phyloP scores from a whole-genome alignment of 768 basidiomycete species.

The Leccinum variicolor region DNA sequence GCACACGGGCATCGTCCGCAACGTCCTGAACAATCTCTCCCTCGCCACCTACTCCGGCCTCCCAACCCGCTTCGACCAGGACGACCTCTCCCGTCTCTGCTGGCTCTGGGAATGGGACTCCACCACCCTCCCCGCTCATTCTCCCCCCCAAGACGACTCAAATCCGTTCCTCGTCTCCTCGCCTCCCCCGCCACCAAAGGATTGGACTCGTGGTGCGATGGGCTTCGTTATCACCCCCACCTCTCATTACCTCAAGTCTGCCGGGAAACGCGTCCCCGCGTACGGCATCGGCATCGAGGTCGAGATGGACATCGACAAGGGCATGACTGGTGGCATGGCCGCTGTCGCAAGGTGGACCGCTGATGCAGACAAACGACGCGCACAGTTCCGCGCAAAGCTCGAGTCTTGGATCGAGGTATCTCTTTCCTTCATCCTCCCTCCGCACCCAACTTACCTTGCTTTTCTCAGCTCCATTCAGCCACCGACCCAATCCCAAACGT shows the following conservation, averaged over 20 bases:
- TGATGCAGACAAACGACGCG: constrained; percentile 56
- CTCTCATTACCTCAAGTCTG: constrained; percentile 66
- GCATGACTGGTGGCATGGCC: constrained; percentile 80
- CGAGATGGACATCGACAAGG: constrained; percentile 80
- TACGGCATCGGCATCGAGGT: constrained; percentile 89
- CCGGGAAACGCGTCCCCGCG: constrained; percentile 66
- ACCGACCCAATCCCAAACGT: constrained; percentile 47
- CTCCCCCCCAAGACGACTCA: constrained; percentile 46
- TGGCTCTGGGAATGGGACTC: constrained; percentile 92
- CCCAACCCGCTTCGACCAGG: constrained; percentile 56
- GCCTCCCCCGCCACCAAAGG: constrained; percentile 40
- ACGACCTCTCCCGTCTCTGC: constrained; percentile 72
- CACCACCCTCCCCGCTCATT: constrained; percentile 33
- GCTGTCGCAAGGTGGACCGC: constrained; percentile 88
- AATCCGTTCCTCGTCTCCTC: constrained; percentile 67
- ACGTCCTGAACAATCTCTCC: constrained; percentile 76
- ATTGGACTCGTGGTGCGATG: constrained; percentile 81
- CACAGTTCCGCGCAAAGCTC: constrained; percentile 57
- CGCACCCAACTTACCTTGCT: constrained; percentile 8
- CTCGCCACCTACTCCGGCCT: constrained; percentile 67
- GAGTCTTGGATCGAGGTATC: constrained; percentile 60
- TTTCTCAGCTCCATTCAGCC: constrained; percentile 49
- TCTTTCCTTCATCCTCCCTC: not conserved
- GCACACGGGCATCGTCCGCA: constrained; percentile 72
- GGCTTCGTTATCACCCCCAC: constrained; percentile 72